These are phyloP conservation scores for Lactuca sativa DNA, from an alignment of 129 eudicot genomes.

Conservation along the genomic window DNA sequence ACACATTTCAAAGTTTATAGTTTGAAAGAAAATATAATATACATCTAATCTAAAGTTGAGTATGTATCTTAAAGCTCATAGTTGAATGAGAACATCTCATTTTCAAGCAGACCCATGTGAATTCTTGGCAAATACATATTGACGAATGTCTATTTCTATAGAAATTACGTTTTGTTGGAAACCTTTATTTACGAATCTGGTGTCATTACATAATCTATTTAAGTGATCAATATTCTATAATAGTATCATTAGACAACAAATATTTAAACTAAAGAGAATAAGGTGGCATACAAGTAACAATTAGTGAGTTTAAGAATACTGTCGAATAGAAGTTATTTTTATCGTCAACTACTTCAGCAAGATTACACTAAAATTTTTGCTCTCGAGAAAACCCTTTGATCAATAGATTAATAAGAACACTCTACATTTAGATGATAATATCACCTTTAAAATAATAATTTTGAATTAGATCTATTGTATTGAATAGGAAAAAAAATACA, in stretches of 20 bases:
- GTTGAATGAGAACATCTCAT: background rate
- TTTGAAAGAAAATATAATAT: no score
- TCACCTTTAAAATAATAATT: no score
- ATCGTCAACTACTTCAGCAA: background rate
- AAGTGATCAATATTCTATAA: background rate
- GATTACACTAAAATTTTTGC: no score
- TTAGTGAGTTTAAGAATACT: background rate
- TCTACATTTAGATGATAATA: no score
- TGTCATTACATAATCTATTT: background rate
- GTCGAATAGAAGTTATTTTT: background rate
- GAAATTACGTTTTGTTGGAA: background rate
- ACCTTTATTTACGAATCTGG: background rate
- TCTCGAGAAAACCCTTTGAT: no score
- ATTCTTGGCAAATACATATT: background rate
- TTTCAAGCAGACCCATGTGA: background rate
- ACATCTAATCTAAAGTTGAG: no score
- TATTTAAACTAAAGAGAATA: background rate
- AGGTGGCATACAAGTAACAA: background rate
- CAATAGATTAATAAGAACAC: no score
- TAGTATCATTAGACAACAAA: no score
- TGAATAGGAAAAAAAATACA: no score
- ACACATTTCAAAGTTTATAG: no score
- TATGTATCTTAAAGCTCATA: no score
- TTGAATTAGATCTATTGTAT: no score
- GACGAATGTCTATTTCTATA: background rate